These are phyloP conservation scores for Exophiala mesophila DNA, from an alignment of 2,329 filamentous ascomycete species.

Conservation along the genomic window DNA sequence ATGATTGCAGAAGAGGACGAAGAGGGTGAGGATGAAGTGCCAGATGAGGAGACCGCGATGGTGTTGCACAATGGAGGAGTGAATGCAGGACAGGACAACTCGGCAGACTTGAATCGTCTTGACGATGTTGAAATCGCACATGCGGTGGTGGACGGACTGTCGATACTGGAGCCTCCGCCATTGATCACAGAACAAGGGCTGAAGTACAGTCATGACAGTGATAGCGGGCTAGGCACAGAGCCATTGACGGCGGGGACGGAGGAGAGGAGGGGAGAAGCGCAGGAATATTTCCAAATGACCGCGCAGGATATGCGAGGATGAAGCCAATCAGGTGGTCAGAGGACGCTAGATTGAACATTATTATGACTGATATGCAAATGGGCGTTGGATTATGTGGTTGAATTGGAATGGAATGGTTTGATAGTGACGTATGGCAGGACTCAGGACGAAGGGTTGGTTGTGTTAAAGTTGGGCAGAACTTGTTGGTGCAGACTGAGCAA, in stretches of 20 bases:
- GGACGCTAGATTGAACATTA: background rate
- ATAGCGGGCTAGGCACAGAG: slow-evolving; percentile 31
- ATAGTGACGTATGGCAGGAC: too few relatives aligned
- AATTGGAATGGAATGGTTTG: too few relatives aligned
- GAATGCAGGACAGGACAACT: slow-evolving; percentile 12
- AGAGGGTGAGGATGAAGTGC: slow-evolving; percentile 22
- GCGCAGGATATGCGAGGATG: slow-evolving; percentile 16
- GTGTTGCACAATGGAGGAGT: slow-evolving; percentile 14
- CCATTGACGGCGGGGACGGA: slow-evolving; percentile 23
- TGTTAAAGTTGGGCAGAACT: too few relatives aligned
- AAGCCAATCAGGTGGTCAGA: background rate
- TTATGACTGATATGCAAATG: background rate
- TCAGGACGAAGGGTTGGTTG: too few relatives aligned
- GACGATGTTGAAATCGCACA: slow-evolving; percentile 15
- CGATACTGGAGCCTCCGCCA: slow-evolving; percentile 20
- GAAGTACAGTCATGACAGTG: slow-evolving; percentile 27
- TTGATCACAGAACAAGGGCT: slow-evolving; percentile 15
- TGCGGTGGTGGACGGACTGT: slow-evolving; percentile 8
- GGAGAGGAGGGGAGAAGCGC: slow-evolving; percentile 12
- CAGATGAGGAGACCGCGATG: slow-evolving; percentile 18
- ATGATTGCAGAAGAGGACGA: slow-evolving; percentile 30
- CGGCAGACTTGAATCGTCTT: slow-evolving; percentile 12
- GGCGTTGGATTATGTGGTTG: too few relatives aligned
- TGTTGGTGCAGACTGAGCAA: too few relatives aligned
- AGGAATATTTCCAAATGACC: slow-evolving; percentile 24